Evolutionary conservation across 116 monocot species (phyloP), one percentile per base, ranked within the genome.

Genomic region (Iris pallida): DNA sequence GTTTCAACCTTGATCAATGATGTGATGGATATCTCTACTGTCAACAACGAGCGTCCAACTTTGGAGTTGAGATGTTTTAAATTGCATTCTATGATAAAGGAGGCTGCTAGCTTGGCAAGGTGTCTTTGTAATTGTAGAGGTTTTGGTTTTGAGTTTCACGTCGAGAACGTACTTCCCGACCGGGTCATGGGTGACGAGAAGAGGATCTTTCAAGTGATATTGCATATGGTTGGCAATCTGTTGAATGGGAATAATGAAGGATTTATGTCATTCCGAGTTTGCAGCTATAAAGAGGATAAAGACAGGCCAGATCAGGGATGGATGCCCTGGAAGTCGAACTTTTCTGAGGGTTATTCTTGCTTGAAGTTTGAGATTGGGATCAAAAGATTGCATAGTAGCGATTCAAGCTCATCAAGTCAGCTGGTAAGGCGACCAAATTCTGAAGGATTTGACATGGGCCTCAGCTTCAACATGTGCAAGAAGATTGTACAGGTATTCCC

Each of bases 151-250:
- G 53, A 62, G 7, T 55, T 69, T 57, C 63, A 62, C 20, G 19
- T 75, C 8, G 66, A 78, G 16, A 61, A 63, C 14, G 45, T 17
- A 16, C 53, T 81, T 15, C 85, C 81, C 3, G 66, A 74, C 44
- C 18, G 67, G 8, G 81, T 81, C 42, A 42, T 85, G 46, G 85
- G 85, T 8, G 85, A 85, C 63, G 81, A 85, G 65, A 68, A 59
- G 68, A 64, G 78, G 61, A 61, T 85, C 9, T 69, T 78, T 42
- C 78, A 81, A 47, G 72, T 71, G 3, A 45, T 85, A 52, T 68
- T 85, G 44, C 77, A 68, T 18, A 78, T 85, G 46, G 64, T 85
- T 16, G 73, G 71, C 6, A 55, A 71, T 52, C 18, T 81, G 54
- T 64, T 85, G 30, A 71, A 48, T 45, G 55, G 71, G n/a, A 45